Base-by-base conservation (phyloP, 139 green algal genomes). In the Prasinococcaceae sp. region DNA sequence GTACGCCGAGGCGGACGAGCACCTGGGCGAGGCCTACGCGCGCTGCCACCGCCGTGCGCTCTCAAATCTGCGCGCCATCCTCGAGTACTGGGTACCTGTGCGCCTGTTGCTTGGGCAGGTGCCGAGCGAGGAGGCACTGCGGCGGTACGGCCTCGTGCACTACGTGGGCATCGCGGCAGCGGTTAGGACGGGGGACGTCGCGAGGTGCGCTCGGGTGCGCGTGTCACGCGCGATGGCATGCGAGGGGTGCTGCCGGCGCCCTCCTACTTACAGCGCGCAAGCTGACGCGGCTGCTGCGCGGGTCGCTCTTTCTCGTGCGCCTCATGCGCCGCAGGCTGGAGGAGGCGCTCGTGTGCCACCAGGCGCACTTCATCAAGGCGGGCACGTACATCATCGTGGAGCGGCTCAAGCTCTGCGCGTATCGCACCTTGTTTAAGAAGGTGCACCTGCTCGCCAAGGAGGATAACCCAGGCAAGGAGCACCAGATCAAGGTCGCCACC, bases 361-460 rank as follows among this genome's bases (percentile, higher is more conserved):
- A n/a, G n/a, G n/a, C n/a, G n/a, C n/a, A n/a, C n/a, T n/a, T n/a
- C n/a, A n/a, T n/a, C 54, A 62, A 29, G 62, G 58, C 55, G 41
- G 77, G 77, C 22, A 81, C 67, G 0, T 85, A 75, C 43, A 59
- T 85, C 45, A 38, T 83, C 46, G 42, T 85, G 50, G 77, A 83
- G 47, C 79, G 76, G 63, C 58, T 85, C 44, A 65, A 65, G 44
- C n/a, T 53, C 24, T 55, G 55, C 2, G 73, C 77, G 28, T 60
- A 68, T 33, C 59, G 77, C 26, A 66, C 70, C 2, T 54, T 85
- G 29, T 61, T 85, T 19, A 51, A 63, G 22, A 65, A 68, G 23
- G 61, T 78, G 45, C 37, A 54, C 23, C 50, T 58, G 2, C 47
- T 84, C 38, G 57, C 75, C 48, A 45, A 19, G 1, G 54, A 68